These are phyloP conservation scores for Xylaria bambusicola DNA, from an alignment of 495 filamentous ascomycete species.

Conservation along the genomic window DNA sequence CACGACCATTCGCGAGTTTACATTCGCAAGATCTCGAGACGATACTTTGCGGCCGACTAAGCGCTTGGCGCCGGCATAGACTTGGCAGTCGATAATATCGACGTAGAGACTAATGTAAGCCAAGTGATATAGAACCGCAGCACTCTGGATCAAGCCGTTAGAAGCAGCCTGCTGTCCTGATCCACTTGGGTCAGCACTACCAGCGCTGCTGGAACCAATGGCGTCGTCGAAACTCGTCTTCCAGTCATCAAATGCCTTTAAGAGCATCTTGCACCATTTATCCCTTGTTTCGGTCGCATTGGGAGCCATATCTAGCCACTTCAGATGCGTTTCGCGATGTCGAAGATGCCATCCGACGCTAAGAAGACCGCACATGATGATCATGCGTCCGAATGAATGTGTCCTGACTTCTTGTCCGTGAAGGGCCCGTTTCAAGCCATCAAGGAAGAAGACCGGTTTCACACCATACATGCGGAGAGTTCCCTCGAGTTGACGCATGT, in stretches of 20 bases:
- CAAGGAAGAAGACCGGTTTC: slow-evolving; percentile 82
- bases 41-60: slow-evolving; percentile 86
- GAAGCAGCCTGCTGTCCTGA: slow-evolving; percentile 51
- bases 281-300: slow-evolving; percentile 79
- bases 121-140: slow-evolving; percentile 85
- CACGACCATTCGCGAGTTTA: slow-evolving; percentile 74
- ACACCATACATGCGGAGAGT: slow-evolving; percentile 82
- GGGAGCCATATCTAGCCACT: slow-evolving; percentile 67
- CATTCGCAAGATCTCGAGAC: slow-evolving; percentile 72
- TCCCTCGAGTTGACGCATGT: slow-evolving; percentile 80
- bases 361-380: slow-evolving; percentile 91
- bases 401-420: slow-evolving; percentile 87
- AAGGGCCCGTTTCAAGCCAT: slow-evolving; percentile 85
- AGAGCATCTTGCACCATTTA: slow-evolving; percentile 82
- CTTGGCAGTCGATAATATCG: slow-evolving; percentile 92
- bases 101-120: slow-evolving; percentile 96
- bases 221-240: slow-evolving; percentile 86
- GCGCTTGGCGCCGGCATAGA: slow-evolving; percentile 81
- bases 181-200: slow-evolving; percentile 39
- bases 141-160: slow-evolving; percentile 79
- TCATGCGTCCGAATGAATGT: slow-evolving; percentile 89
- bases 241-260: slow-evolving; percentile 91
- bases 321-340: slow-evolving; percentile 90
- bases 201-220: slow-evolving; percentile 42
- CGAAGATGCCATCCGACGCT: slow-evolving; percentile 97